Evolutionary conservation across 176 grass and related monocot genomes (phyloP), one percentile per base, ranked within the genome.

Genomic region (Juncus effusus): DNA sequence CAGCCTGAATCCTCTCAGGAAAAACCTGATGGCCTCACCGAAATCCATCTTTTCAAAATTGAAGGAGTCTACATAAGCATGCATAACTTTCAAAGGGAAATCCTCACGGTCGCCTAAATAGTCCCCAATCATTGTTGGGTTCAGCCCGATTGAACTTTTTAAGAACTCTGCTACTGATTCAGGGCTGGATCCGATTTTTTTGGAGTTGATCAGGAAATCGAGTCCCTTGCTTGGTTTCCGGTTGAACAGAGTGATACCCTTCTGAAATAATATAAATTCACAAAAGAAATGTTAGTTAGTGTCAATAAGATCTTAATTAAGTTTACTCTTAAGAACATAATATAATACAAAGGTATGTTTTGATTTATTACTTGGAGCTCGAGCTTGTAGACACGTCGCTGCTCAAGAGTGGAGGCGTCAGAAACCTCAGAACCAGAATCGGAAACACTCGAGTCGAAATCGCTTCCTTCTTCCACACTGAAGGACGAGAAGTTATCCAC

Each of bases 51-150:
- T 74, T 74, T 93, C 42, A 42, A 97, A 93, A 63, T 97, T 76
- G 19, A 93, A 73, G 72, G 94, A 73, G 53, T 97, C 94, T 59
- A 97, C 94, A 80, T 89, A 97, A 53, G 94, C 94, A 84, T 97
- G 94, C 94, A 97, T 97, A 51, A 97, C 94, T 83, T 86, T 93
- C 55, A 97, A 62, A 36, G 93, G 80, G 40, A 97, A 92, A 2
- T 93, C 88, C 13, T 97, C 94, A 66, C 94, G 85, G 63, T 97
- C 94, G 55, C 94, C 94, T 74, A 97, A 85, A 79, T 97, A 97
- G 62, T 97, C 85, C 38, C 94, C 94, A 52, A 97, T 80, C 77
- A 86, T 82, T 69, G 85, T 79, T 82, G 88, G 79, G 81, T 93
- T 89, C 67, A 97, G 82, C 38, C 88, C 94, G 73, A 70, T 57